Conservation (phyloP, 768 basidiomycete genomes). For the Auricularia heimuer region DNA sequence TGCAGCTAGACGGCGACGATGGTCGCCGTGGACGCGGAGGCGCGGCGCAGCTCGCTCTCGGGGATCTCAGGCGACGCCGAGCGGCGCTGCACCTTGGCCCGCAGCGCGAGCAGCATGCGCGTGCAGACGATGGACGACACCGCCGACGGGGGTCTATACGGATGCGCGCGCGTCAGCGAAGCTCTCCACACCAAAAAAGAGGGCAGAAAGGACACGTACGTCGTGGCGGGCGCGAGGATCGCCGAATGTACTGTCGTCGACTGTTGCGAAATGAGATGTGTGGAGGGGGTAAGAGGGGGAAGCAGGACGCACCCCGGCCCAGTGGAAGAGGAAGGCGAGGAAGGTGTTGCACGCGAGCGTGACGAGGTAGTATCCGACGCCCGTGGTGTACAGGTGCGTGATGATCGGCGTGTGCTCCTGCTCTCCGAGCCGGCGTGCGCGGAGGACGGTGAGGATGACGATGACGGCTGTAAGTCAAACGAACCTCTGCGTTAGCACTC, state of each 20-base stretch:
- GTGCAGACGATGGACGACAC: background rate
- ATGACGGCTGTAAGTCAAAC: background rate
- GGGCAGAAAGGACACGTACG: background rate
- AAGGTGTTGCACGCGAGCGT: background rate
- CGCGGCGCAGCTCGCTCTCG: background rate
- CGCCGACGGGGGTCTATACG: background rate
- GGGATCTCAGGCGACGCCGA: background rate
- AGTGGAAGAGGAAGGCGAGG: background rate
- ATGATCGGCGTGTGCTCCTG: background rate
- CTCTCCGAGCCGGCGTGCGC: background rate
- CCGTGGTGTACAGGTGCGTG: background rate
- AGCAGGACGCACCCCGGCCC: background rate
- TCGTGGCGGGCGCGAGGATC: background rate
- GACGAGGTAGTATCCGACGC: background rate
- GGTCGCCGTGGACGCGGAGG: background rate
- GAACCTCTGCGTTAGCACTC: background rate
- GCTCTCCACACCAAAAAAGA: background rate
- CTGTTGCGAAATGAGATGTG: background rate
- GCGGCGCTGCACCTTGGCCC: background rate
- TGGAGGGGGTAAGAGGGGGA: background rate
- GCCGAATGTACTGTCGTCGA: background rate
- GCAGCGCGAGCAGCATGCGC: background rate
- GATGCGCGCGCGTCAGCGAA: background rate
- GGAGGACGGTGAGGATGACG: background rate
- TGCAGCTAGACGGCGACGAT: background rate